Percentiles rank a stretch among this genome's conserved stretches.
Evolutionary conservation across 2,329 filamentous ascomycete genomes (phyloP).

Genomic region (Tolypocladium amazonense): DNA sequence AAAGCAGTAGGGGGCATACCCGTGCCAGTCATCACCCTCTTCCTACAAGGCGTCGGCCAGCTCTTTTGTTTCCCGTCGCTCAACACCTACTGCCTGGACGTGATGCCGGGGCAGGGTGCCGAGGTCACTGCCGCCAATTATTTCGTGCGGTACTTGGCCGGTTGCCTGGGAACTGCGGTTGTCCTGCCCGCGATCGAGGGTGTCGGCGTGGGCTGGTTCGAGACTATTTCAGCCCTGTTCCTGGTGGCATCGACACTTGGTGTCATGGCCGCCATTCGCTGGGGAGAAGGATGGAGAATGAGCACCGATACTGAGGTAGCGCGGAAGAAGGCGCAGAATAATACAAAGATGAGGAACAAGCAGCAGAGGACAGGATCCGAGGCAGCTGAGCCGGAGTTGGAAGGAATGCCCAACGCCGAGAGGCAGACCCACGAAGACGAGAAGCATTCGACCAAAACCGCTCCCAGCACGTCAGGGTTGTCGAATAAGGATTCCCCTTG

Average conservation of each 20-base stretch:
- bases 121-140: constrained; percentile 78
- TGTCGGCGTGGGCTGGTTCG: constrained; percentile 76
- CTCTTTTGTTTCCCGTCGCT: constrained; percentile 66
- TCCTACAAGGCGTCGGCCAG: constrained; percentile 63
- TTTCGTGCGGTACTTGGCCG: constrained; percentile 65
- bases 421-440: not conserved
- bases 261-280: constrained; percentile 25
- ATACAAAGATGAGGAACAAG: not conserved
- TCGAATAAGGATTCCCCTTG: no score
- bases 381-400: not conserved
- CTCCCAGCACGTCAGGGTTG: not conserved
- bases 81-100: constrained; percentile 75
- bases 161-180: constrained; percentile 57
- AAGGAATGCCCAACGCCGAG: not conserved
- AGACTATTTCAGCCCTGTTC: constrained; percentile 44
- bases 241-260: constrained; percentile 25
- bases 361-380: not conserved
- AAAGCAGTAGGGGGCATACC: constrained; percentile 39
- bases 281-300: constrained; percentile 29
- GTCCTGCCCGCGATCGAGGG: constrained; percentile 63
- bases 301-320: constrained; percentile 15
- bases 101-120: constrained; percentile 57
- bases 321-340: constrained; percentile 1
- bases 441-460: not conserved
- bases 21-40: constrained; percentile 62